phyloP scores from a whole-genome alignment of 306 rosid species.

The Vicia faba region DNA sequence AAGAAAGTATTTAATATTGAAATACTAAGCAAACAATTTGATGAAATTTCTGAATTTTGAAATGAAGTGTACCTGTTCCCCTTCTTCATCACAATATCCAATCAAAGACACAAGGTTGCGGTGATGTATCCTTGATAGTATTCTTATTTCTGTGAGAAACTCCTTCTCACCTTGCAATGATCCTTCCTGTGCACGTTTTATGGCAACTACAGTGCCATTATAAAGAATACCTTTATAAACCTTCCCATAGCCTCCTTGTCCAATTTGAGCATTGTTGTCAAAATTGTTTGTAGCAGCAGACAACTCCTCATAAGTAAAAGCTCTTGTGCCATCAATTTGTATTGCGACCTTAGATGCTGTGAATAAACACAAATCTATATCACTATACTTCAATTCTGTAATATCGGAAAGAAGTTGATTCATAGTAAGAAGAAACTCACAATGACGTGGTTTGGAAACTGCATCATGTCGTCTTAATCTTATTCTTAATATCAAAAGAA shows the following conservation, averaged over 20 bases:
- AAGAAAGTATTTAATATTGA: not conserved
- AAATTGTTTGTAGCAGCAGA: slow-evolving; percentile 66
- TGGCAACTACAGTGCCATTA: slow-evolving; percentile 68
- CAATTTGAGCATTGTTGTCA: slow-evolving; percentile 56
- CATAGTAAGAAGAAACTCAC: slow-evolving; percentile 61
- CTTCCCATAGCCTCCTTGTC: slow-evolving; percentile 87
- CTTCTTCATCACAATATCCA: slow-evolving; percentile 81
- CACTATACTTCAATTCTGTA: not conserved
- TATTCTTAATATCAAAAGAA: slow-evolving; percentile 59
- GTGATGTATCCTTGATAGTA: slow-evolving; percentile 82
- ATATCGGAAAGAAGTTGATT: slow-evolving; percentile 25
- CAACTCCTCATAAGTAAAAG: slow-evolving; percentile 62
- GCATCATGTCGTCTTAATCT: slow-evolving; percentile 39
- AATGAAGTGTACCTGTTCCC: slow-evolving; percentile 65
- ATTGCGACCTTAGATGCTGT: slow-evolving; percentile 63
- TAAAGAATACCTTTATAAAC: slow-evolving; percentile 73
- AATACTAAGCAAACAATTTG: not conserved
- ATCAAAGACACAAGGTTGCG: slow-evolving; percentile 75
- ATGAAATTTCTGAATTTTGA: not conserved
- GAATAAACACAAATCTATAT: slow-evolving; percentile 12
- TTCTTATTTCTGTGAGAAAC: slow-evolving; percentile 78
- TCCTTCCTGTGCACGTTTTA: slow-evolving; percentile 82
- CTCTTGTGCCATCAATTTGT: slow-evolving; percentile 67
- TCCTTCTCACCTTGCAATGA: slow-evolving; percentile 89
- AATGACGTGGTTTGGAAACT: slow-evolving; percentile 53